Percentiles rank a stretch among this genome's conserved stretches.
Evolutionary conservation across 2,329 filamentous ascomycete genomes (phyloP).

Genomic region (Colletotrichum magnum): DNA sequence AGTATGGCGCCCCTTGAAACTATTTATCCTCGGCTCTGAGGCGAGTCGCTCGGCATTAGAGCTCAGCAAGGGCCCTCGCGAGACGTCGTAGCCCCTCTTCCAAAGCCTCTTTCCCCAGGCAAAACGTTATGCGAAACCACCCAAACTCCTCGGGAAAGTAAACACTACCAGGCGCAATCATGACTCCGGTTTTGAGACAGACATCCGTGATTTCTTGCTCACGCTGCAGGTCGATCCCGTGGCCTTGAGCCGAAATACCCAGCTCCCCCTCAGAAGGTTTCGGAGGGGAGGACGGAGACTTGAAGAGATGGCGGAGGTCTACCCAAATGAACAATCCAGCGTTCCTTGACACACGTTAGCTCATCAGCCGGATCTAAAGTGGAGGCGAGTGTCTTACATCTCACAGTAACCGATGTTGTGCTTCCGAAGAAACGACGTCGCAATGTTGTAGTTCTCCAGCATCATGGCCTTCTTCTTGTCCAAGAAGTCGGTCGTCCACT

Average conservation of each 20-base stretch:
- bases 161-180: slow-evolving; percentile 40
- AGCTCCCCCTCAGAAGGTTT: not conserved
- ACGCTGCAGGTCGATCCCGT: slow-evolving; percentile 1
- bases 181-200: slow-evolving; percentile 39
- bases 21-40: too few species aligned
- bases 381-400: slow-evolving; percentile 5
- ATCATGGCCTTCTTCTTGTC: slow-evolving; percentile 26
- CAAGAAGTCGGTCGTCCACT: slow-evolving; percentile 10
- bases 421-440: slow-evolving; percentile 6
- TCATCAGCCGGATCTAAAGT: not conserved
- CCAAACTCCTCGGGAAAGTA: slow-evolving; percentile 44
- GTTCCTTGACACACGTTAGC: slow-evolving; percentile 13
- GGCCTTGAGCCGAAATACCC: not conserved
- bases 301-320: slow-evolving; percentile 36
- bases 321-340: slow-evolving; percentile 44
- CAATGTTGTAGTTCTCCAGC: slow-evolving; percentile 12
- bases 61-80: slow-evolving; percentile 1
- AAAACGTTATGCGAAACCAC: slow-evolving; percentile 46
- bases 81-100: slow-evolving; percentile 41
- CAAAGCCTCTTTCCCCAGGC: slow-evolving; percentile 37
- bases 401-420: slow-evolving; percentile 23
- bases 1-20: too few species aligned
- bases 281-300: not conserved
- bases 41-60: not conserved
- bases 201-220: slow-evolving; percentile 34